phyloP scores from a whole-genome alignment of 2,329 filamentous ascomycete genomes.

The Aspergillus sergii region DNA sequence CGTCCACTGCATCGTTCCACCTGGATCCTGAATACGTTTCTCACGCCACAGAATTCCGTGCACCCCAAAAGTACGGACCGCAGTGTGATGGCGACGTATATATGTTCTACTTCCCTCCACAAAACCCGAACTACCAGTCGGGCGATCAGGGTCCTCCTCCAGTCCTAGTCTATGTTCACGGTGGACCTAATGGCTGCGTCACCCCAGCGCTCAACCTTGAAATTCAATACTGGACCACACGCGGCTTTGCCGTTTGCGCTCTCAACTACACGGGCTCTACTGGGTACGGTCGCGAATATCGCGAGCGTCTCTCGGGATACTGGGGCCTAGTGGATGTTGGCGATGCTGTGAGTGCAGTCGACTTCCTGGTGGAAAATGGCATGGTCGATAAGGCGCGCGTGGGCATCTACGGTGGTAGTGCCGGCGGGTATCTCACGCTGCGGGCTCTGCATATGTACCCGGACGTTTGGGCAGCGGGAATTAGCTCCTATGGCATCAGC shows the following conservation, averaged over 20 bases:
- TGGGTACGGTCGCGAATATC: conserved; percentile 55
- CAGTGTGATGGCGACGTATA: conserved; percentile 34
- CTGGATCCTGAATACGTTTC: conserved; percentile 22
- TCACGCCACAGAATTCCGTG: conserved; percentile 39
- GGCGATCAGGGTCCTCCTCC: conserved; percentile 37
- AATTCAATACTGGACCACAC: conserved; percentile 57
- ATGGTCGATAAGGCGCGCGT: conserved; percentile 43
- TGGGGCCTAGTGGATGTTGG: conserved; percentile 57
- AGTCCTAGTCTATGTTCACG: conserved; percentile 55
- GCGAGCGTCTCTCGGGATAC: conserved; percentile 51
- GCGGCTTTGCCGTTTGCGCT: conserved; percentile 55
- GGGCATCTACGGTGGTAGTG: conserved; percentile 55
- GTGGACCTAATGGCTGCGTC: conserved; percentile 53
- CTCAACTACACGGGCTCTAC: conserved; percentile 59
- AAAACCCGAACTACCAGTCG: conserved; percentile 48
- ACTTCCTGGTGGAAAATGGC: conserved; percentile 43
- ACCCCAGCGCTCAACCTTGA: conserved; percentile 49
- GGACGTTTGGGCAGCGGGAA: conserved; percentile 51
- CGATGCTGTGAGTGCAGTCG: conserved; percentile 53
- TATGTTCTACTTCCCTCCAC: conserved; percentile 54
- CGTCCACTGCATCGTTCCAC: neutral
- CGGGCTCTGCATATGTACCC: conserved; percentile 53
- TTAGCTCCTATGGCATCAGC: conserved; percentile 55
- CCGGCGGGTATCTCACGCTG: conserved; percentile 59
- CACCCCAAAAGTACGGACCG: conserved; percentile 35